A percentile compares a stretch with the other conserved stretches of the same genome.
These are phyloP conservation scores for Trichophaea hybrida DNA, from an alignment of 2,329 filamentous ascomycete genomes.

Conservation along the genomic window DNA sequence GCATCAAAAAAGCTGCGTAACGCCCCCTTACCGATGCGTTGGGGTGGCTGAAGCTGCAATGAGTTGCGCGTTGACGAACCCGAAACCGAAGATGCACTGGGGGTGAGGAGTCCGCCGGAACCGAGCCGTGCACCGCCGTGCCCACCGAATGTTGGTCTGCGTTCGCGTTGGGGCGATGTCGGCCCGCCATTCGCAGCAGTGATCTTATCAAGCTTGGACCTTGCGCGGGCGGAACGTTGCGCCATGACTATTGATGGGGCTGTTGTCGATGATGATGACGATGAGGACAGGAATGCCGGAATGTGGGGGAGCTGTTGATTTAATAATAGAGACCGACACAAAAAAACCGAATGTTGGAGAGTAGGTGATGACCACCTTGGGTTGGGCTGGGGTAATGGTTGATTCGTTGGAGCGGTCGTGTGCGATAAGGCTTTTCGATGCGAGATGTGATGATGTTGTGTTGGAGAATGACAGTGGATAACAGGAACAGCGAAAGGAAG, in stretches of 20 bases:
- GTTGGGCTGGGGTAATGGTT: too few species aligned
- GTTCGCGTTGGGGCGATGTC: neutral
- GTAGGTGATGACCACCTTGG: too few species aligned
- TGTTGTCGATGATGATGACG: too few species aligned
- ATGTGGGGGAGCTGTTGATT: too few species aligned
- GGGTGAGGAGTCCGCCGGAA: constrained; percentile 24
- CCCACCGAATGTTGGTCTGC: constrained; percentile 3
- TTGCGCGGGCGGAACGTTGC: constrained; percentile 26
- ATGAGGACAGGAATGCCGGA: too few species aligned
- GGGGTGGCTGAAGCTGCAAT: constrained; percentile 11
- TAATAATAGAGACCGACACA: too few species aligned
- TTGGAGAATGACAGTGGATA: too few species aligned
- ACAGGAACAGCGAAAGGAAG: too few species aligned
- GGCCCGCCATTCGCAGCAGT: constrained; percentile 1
- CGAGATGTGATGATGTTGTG: too few species aligned
- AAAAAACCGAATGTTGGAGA: too few species aligned
- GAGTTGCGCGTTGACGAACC: constrained; percentile 17
- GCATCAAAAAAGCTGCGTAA: constrained; percentile 25
- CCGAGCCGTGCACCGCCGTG: constrained; percentile 23
- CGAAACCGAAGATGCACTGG: constrained; percentile 23
- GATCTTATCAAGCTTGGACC: constrained; percentile 27
- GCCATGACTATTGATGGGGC: constrained; percentile 16
- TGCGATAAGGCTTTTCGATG: too few species aligned
- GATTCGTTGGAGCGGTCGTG: too few species aligned
- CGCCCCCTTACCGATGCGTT: constrained; percentile 19